Base-by-base conservation (phyloP, 2,329 filamentous ascomycete species). In the Chaetomiaceae sp. region DNA sequence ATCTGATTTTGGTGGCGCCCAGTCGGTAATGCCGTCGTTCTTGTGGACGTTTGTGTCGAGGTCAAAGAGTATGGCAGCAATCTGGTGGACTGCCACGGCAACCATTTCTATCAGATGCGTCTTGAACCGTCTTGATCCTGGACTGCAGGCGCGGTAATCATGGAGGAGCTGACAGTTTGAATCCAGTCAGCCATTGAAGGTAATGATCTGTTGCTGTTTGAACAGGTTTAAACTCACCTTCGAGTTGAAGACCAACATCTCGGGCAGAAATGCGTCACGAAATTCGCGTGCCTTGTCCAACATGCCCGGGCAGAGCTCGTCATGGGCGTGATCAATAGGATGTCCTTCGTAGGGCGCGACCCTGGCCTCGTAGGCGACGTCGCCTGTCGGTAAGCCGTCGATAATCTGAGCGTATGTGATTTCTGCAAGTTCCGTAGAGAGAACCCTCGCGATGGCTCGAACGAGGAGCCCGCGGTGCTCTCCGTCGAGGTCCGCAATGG, bases 51-150 rank as follows among this genome's bases (percentile, higher is more conserved):
- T 49, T 4, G 46, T 50, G 12, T 47, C 44, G 27, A 54, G 52
- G 35, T 51, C 39, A 19, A 34, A 50, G 1, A 61, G 48, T 5
- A 49, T 21, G 4, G 46, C 59, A 19, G 33, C 59, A 34, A 62
- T 51, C 20, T 61, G 57, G 33, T 62, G 60, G 3, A 60, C 20
- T 12, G 56, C 48, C 2, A 55, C 51, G 10, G 56, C 56, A 20
- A 59, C 50, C n/a, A 62, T 41, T 44, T 59, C 57, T 9, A 62
- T 53, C 9, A 62, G 40, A 13, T 57, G 51, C 17, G 42, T 58
- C 6, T 53, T 48, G 42, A 59, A 61, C 2, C 33, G 17, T 19
- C 50, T 50, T 10, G 55, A 48, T 1, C 51, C 50, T 1, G 40
- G 51, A 10, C 47, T 25, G 3, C 54, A 51, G 23, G 19, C 14